A percentile compares a stretch with the other conserved stretches of the same genome.
phyloP scores from a whole-genome alignment of 2,329 filamentous ascomycete species.

The Sclerotinia trifoliorum region DNA sequence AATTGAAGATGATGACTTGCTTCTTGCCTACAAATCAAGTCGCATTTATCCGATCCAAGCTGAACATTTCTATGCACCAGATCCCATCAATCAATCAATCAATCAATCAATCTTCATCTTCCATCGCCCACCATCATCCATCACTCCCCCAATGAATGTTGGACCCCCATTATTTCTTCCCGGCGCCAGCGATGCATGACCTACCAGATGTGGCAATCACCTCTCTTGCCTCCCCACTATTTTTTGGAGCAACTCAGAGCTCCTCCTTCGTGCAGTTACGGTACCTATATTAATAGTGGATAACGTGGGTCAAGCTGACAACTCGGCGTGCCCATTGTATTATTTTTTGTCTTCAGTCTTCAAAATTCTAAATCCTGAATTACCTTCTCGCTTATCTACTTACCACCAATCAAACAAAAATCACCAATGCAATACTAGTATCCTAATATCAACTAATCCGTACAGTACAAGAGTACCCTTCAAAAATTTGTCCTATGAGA shows the following conservation, averaged over 20 bases:
- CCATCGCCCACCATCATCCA: background rate
- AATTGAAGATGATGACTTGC: conserved; percentile 1
- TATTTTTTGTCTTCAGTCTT: background rate
- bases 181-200: conserved; percentile 1
- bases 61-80: background rate
- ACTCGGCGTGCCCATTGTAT: conserved; percentile 1
- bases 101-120: background rate
- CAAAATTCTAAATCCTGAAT: background rate
- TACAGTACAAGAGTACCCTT: background rate
- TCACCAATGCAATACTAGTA: background rate
- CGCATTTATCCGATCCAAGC: conserved; percentile 3
- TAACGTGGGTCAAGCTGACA: conserved; percentile 2
- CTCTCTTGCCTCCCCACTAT: conserved; percentile 9
- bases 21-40: background rate
- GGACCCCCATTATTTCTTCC: background rate
- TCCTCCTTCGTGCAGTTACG: conserved; percentile 7
- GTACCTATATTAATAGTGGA: conserved; percentile 6
- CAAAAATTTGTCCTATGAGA: background rate
- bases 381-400: background rate
- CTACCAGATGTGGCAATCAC: conserved; percentile 15
- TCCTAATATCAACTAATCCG: background rate
- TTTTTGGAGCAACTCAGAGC: background rate
- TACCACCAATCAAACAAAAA: background rate
- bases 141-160: background rate
- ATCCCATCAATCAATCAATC: background rate